A percentile compares a stretch with the other conserved stretches of the same genome.
phyloP scores from a whole-genome alignment of 305 asterid species.

The Fraxinus sp. region DNA sequence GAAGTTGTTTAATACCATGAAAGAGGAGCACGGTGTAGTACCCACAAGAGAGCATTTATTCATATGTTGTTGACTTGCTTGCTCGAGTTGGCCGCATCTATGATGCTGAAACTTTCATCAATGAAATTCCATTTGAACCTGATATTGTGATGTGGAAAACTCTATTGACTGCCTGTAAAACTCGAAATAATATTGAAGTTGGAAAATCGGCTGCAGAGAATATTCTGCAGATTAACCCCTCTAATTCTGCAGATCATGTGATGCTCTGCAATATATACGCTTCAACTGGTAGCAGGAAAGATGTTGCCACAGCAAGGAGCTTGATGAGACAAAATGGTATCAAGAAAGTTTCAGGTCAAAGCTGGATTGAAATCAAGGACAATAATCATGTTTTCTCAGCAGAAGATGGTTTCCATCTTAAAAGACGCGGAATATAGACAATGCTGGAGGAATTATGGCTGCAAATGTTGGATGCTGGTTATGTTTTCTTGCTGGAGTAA shows the following conservation, averaged over 20 bases:
- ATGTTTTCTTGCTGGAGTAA: conserved; percentile 20
- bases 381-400: conserved; percentile 26
- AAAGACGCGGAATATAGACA: conserved; percentile 32
- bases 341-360: no score
- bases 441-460: conserved; percentile 49
- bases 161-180: conserved; percentile 59
- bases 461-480: conserved; percentile 61
- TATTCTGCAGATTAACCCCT: conserved; percentile 54
- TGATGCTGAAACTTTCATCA: conserved; percentile 66
- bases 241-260: conserved; percentile 44
- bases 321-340: no score
- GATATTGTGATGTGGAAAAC: conserved; percentile 70
- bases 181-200: conserved; percentile 42
- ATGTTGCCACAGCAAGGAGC: no score
- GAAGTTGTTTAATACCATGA: conserved; percentile 54
- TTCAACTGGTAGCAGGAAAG: no score
- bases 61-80: conserved; percentile 66
- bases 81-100: conserved; percentile 59
- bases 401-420: conserved; percentile 57
- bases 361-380: no score
- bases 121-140: conserved; percentile 40
- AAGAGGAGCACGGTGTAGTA: conserved; percentile 46
- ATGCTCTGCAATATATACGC: no score
- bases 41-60: conserved; percentile 63
- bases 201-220: conserved; percentile 61